A percentile compares a stretch with the other conserved stretches of the same genome.
Evolutionary conservation across 2,329 filamentous ascomycete genomes (phyloP).

Genomic region (Coniochaeta sp.): DNA sequence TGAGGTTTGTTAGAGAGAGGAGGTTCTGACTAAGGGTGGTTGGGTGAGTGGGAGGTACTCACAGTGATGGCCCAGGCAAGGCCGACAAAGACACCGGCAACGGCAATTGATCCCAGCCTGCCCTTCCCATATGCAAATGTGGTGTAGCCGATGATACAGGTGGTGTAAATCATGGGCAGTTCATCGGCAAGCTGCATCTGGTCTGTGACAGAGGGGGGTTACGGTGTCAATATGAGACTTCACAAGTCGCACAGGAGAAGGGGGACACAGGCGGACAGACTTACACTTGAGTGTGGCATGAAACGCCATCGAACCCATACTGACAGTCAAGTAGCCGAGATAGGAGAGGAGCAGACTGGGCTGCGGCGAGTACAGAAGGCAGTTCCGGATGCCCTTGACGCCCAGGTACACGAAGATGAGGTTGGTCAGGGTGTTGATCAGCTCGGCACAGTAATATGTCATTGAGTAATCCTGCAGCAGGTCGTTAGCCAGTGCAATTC

Average conservation of each 20-base stretch:
- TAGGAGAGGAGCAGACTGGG: slow-evolving; percentile 64
- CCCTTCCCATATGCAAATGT: slow-evolving; percentile 66
- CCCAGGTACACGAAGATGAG: slow-evolving; percentile 74
- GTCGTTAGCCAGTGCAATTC: slow-evolving; percentile 4
- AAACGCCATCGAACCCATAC: slow-evolving; percentile 49
- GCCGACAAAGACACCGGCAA: slow-evolving; percentile 43
- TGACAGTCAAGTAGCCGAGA: slow-evolving; percentile 46
- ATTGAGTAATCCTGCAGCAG: slow-evolving; percentile 28
- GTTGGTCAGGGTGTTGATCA: slow-evolving; percentile 66
- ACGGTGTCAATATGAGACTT: slow-evolving; percentile 5
- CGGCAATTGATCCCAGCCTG: slow-evolving; percentile 23
- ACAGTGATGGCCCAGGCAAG: slow-evolving; percentile 62
- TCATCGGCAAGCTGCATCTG: slow-evolving; percentile 55
- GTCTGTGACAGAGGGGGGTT: slow-evolving; percentile 28
- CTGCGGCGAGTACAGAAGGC: slow-evolving; percentile 65
- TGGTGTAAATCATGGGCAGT: slow-evolving; percentile 54
- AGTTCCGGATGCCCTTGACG: slow-evolving; percentile 66
- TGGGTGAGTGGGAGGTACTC: slow-evolving; percentile 25
- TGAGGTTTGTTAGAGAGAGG: slow-evolving; percentile 13
- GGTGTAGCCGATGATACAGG: slow-evolving; percentile 51
- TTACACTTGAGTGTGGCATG: slow-evolving; percentile 50
- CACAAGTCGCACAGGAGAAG: not conserved
- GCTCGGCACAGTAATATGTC: slow-evolving; percentile 27
- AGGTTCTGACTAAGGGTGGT: slow-evolving; percentile 9
- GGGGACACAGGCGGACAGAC: slow-evolving; percentile 14